These are phyloP conservation scores for Clonostachys solani DNA, from an alignment of 2,329 filamentous ascomycete species.

Conservation along the genomic window DNA sequence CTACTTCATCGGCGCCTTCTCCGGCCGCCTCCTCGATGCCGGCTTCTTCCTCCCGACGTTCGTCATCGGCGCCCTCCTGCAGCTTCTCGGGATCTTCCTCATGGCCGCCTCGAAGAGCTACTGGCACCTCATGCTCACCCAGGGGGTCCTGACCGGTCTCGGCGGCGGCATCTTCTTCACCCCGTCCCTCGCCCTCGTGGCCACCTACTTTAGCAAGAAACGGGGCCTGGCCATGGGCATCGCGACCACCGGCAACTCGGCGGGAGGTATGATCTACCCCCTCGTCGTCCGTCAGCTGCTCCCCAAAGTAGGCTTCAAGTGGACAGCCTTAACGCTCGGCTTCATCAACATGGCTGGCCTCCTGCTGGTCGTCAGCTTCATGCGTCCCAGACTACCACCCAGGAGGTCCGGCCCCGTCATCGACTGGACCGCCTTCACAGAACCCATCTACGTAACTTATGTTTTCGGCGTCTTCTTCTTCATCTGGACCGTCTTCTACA, in stretches of 20 bases:
- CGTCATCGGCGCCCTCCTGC: constrained; percentile 26
- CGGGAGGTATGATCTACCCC: constrained; percentile 49
- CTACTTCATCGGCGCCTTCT: constrained; percentile 34
- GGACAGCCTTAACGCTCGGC: constrained; percentile 46
- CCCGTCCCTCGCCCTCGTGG: constrained; percentile 51
- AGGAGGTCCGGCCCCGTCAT: constrained; percentile 31
- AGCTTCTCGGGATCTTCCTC: constrained; percentile 38
- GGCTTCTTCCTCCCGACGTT: constrained; percentile 34
- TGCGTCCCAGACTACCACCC: constrained; percentile 10
- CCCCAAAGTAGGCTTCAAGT: constrained; percentile 47
- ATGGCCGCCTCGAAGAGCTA: constrained; percentile 34
- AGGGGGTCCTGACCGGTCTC: constrained; percentile 46
- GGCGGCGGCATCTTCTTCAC: constrained; percentile 52
- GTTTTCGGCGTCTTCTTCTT: constrained; percentile 29
- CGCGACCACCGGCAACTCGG: constrained; percentile 49
- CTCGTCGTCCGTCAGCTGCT: constrained; percentile 49
- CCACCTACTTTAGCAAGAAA: constrained; percentile 52
- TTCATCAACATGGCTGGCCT: constrained; percentile 29
- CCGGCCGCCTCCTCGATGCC: constrained; percentile 36
- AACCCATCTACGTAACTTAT: constrained; percentile 24
- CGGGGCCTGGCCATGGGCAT: constrained; percentile 53
- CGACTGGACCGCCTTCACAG: constrained; percentile 27
- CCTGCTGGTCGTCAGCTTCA: constrained; percentile 21
- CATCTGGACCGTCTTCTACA: constrained; percentile 33
- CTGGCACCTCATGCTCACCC: constrained; percentile 44